phyloP scores from a whole-genome alignment of 352 stramenopile species.

The Phytophthora constricta region DNA sequence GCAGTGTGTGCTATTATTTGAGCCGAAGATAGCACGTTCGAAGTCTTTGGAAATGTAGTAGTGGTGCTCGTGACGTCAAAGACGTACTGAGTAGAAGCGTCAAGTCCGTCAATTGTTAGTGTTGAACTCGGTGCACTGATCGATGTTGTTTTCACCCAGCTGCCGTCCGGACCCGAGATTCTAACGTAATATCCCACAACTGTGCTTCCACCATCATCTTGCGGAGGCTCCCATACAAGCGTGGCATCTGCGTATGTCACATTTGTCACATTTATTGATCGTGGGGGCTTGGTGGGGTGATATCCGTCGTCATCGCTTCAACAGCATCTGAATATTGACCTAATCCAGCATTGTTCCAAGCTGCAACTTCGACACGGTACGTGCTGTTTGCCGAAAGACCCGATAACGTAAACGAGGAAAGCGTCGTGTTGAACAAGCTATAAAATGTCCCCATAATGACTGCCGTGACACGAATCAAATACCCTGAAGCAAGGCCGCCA shows the following conservation, averaged over 20 bases:
- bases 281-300: conserved; percentile 38
- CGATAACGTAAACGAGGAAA: conserved; percentile 45
- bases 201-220: conserved; percentile 45
- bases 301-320: conserved; percentile 36
- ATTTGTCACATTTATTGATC: conserved; percentile 4
- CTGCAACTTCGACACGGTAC: conserved; percentile 50
- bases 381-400: conserved; percentile 34
- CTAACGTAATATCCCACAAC: conserved; percentile 27
- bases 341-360: conserved; percentile 56
- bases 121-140: background rate
- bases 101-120: conserved; percentile 33
- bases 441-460: conserved; percentile 22
- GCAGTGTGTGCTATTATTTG: conserved; percentile 30
- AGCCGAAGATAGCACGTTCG: conserved; percentile 18
- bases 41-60: conserved; percentile 23
- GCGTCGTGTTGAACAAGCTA: conserved; percentile 54
- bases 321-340: conserved; percentile 39
- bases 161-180: conserved; percentile 13
- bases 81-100: conserved; percentile 43
- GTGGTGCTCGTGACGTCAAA: conserved; percentile 39
- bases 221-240: conserved; percentile 47
- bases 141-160: background rate
- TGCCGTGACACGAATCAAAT: conserved; percentile 44
- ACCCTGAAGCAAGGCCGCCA: conserved; percentile 18
- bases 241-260: conserved; percentile 28